Conservation (phyloP, 768 basidiomycete genomes). For the Rhizopogon roseolus region DNA sequence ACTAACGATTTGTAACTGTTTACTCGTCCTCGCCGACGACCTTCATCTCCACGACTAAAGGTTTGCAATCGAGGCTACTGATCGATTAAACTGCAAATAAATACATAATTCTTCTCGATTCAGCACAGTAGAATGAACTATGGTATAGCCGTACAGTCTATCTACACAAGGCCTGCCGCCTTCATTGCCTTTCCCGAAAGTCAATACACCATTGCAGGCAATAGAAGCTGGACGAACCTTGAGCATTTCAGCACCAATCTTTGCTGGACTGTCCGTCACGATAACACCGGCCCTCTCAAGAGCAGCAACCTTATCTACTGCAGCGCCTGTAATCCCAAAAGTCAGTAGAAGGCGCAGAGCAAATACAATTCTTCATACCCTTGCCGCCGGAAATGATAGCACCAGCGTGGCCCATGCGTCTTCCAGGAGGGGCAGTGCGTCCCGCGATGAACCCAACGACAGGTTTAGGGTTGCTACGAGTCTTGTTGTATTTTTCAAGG, state of each 20-base stretch:
- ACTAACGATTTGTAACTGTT: too few species aligned
- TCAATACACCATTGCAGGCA: conserved; percentile 6
- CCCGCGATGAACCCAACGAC: conserved; percentile 98
- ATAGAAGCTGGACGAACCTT: conserved; percentile 48
- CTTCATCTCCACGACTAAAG: too few species aligned
- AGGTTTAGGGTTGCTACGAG: conserved; percentile 81
- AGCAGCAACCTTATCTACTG: conserved; percentile 88
- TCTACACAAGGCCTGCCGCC: conserved; percentile 65
- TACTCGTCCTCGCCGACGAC: too few species aligned
- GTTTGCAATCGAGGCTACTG: not conserved
- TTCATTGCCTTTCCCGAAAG: conserved; percentile 59
- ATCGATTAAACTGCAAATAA: too few species aligned
- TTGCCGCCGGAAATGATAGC: conserved; percentile 98
- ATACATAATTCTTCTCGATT: too few species aligned
- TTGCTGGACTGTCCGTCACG: conserved; percentile 92
- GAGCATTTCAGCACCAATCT: conserved; percentile 87
- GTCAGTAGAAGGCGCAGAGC: not conserved
- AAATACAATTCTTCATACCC: conserved; percentile 40
- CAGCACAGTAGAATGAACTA: not conserved
- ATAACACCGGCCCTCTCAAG: conserved; percentile 89
- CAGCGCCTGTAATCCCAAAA: conserved; percentile 53
- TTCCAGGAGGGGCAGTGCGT: conserved; percentile 93
- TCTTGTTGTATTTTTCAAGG: conserved; percentile 89
- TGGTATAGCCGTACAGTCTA: conserved; percentile 14
- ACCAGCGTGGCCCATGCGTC: conserved; percentile 98